phyloP scores from a whole-genome alignment of 164 flowering plant genomes.

The Buxus sempervirens region DNA sequence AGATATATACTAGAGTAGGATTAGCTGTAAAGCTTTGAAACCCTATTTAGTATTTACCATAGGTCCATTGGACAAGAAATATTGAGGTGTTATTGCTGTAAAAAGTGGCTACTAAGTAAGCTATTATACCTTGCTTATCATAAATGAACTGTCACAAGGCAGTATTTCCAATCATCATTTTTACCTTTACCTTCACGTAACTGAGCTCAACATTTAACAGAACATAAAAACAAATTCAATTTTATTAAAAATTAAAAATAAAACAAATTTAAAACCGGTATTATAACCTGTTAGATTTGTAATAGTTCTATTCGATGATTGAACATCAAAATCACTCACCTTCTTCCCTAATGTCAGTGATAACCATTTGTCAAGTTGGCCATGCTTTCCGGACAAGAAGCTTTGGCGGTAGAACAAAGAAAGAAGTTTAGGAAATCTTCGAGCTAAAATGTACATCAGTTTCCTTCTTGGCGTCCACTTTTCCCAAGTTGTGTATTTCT shows the following conservation, averaged over 20 bases:
- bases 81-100: neutral
- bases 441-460: conserved; percentile 62
- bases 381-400: conserved; percentile 82
- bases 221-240: too few species aligned
- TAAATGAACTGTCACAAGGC: too few species aligned
- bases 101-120: neutral
- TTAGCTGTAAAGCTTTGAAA: neutral
- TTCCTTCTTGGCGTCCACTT: conserved; percentile 68
- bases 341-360: conserved; percentile 56
- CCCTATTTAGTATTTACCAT: neutral
- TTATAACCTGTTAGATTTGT: neutral
- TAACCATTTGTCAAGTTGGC: conserved; percentile 63
- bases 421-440: conserved; percentile 68
- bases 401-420: conserved; percentile 58
- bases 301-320: neutral
- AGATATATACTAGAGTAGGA: neutral
- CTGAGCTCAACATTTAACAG: too few species aligned
- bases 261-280: neutral
- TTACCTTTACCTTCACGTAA: too few species aligned
- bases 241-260: too few species aligned
- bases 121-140: neutral
- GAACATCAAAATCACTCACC: conserved; percentile 32
- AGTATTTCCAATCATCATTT: too few species aligned
- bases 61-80: neutral
- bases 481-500: conserved; percentile 63